Conservation (phyloP, 345 rosid species). For the Linum trigynum region DNA sequence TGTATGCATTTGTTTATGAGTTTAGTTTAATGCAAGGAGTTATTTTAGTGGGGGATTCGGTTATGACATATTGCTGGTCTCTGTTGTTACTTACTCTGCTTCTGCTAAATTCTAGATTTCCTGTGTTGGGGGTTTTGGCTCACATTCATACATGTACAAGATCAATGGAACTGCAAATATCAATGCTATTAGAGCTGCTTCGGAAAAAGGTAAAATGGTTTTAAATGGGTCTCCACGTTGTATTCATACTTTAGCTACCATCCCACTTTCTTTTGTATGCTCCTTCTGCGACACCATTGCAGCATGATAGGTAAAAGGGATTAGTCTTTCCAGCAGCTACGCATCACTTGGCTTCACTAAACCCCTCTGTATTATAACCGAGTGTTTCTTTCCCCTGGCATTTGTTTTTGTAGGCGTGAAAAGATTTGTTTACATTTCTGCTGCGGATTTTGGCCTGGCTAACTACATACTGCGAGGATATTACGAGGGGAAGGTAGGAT, state of each 20-base stretch:
- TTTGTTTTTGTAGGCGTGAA: slow-evolving; percentile 51
- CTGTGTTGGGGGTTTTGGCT: slow-evolving; percentile 94
- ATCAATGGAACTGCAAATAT: slow-evolving; percentile 93
- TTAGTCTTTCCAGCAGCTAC: background rate
- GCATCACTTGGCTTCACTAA: background rate
- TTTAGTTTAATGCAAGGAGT: background rate
- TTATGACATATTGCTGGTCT: background rate
- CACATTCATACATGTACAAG: slow-evolving; percentile 87
- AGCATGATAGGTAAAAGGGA: background rate
- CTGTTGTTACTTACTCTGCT: slow-evolving; percentile 16
- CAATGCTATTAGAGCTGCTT: slow-evolving; percentile 85
- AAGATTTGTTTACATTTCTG: slow-evolving; percentile 80
- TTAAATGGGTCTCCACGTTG: background rate
- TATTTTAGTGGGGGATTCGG: background rate
- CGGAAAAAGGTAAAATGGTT: slow-evolving; percentile 56
- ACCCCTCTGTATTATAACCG: background rate
- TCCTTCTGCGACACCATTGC: background rate
- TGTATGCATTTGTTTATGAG: background rate
- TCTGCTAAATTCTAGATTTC: slow-evolving; percentile 48
- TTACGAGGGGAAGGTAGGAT: slow-evolving; percentile 82
- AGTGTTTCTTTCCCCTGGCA: background rate
- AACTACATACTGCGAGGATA: slow-evolving; percentile 76
- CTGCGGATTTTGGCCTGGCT: slow-evolving; percentile 82
- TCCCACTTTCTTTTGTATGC: background rate
- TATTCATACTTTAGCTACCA: background rate